Evolutionary conservation across 2,329 filamentous ascomycete genomes (phyloP), one percentile per base, ranked within the genome.

Genomic region (Cadophora gregata): DNA sequence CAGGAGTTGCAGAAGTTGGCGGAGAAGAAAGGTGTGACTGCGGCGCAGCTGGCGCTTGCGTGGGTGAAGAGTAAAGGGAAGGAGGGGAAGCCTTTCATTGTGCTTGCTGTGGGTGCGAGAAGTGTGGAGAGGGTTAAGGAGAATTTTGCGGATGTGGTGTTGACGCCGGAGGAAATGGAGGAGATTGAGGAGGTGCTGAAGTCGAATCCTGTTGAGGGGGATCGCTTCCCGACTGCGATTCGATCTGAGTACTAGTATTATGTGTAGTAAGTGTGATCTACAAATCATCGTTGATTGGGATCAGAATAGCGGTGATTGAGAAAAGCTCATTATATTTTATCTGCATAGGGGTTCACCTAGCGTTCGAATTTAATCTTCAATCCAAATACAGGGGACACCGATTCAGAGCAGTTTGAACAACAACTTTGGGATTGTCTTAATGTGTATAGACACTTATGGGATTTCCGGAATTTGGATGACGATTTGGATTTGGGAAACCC

Each of bases 1-100:
- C 69, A 81, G 5, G 80, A 86, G 66, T 77, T 92, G 16, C 79
- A 87, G 74, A 78, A 78, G 36, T 73, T 93, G 29, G 89, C 90
- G 0, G 74, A 79, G 71, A 81, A 80, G 71, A 91, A 90, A 79
- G 82, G 82, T 0, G 84, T 82, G 73, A 89, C 86, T 0, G 75
- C 85, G 9, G 82, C 84, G 0, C 90, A 93, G 78, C 79, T 93
- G 36, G 89, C 89, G 7, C 21, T 74, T 24, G 42, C 59, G 2
- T 74, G 71, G 71, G 50, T 73, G 16, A 71, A 67, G 42, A 42
- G 25, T 4, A 68, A 63, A 31, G 64, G 67, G 29, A 65, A 64
- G 58, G 47, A 45, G 9, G 68, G 69, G 4, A 64, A 62, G 53
- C 66, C 69, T 8, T 66, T 63, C 12, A 72, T 72, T 47, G 72